Base-by-base conservation (phyloP, 2,329 filamentous ascomycete genomes). In the Sphaerulina vaccinii region DNA sequence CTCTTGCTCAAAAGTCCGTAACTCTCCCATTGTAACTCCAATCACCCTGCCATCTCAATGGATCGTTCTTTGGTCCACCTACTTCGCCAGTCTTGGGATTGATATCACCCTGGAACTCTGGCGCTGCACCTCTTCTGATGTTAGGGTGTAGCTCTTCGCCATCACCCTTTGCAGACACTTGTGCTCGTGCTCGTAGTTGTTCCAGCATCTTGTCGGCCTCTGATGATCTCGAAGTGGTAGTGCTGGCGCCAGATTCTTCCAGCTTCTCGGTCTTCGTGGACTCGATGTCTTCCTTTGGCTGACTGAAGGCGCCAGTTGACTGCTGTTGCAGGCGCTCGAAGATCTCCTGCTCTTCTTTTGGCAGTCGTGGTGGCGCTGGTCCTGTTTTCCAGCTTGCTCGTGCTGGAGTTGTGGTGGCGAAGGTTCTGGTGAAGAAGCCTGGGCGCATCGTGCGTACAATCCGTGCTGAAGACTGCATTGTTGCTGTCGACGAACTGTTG, bases 1-100 rank as follows among this genome's bases (percentile, higher is more conserved):
- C 21, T 6, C 21, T 15, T 16, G 10, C 43, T 75, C 65, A 83
- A 55, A 99, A 99, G 72, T 99, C 93, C 19, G 92, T 97, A 49
- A 95, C 91, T 58, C 92, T 78, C 40, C 93, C 93, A 71, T 96
- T 96, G 71, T 88, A 99, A 70, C 90, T 96, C 87, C 91, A 99
- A 68, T 88, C 85, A 1, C 88, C 85, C 0, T 65, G 68, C 92
- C 92, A 96, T 63, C 91, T 76, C 68, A 97, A 67, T 45, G 93
- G 93, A 73, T 99, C 92, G 67, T 95, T 97, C 83, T 97, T 99
- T 5, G 93, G 93, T 1, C 93, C 93, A 5, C 93, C 93, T 9
- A 96, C 83, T 78, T 99, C 93, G 19, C 93, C 93, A 1, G 93
- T 99, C 77, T 86, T 87, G 2, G 93, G 93, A 70, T 99, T 97